These are phyloP conservation scores for Nicotiana benthamiana DNA, from an alignment of 257 asterid species.

Conservation along the genomic window DNA sequence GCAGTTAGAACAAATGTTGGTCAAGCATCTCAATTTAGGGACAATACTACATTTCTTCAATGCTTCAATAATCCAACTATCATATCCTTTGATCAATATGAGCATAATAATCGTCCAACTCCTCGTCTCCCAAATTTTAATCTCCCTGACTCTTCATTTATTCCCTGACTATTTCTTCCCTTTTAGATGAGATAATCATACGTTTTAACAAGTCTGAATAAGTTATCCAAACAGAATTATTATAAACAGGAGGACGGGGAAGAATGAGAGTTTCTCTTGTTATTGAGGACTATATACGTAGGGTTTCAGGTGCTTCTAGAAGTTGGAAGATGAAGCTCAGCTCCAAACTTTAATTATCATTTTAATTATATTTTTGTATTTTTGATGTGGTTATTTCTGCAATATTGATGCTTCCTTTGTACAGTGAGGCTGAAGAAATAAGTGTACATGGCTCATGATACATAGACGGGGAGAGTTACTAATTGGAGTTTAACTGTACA, in stretches of 20 bases:
- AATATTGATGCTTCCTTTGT: constrained; percentile 1
- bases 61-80: constrained; percentile 24
- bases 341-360: not conserved
- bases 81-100: constrained; percentile 31
- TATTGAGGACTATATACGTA: not conserved
- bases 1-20: constrained; percentile 8
- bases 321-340: not conserved
- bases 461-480: constrained; percentile 3
- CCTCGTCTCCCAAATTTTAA: constrained; percentile 14
- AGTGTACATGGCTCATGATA: constrained; percentile 7
- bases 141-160: constrained; percentile 11
- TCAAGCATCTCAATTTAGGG: constrained; percentile 1
- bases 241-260: not conserved
- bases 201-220: not conserved
- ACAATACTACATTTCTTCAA: constrained; percentile 7
- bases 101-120: constrained; percentile 11
- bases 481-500: constrained; percentile 5
- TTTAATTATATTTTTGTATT: not conserved
- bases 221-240: not conserved
- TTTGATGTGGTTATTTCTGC: not conserved
- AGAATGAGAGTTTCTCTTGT: constrained; percentile 1
- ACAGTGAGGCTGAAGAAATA: not conserved
- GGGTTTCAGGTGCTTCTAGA: not conserved
- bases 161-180: constrained; percentile 5
- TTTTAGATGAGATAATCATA: not conserved